Evolutionary conservation across 148 eudicot species (phyloP).

Genomic region (Arbutus unedo): DNA sequence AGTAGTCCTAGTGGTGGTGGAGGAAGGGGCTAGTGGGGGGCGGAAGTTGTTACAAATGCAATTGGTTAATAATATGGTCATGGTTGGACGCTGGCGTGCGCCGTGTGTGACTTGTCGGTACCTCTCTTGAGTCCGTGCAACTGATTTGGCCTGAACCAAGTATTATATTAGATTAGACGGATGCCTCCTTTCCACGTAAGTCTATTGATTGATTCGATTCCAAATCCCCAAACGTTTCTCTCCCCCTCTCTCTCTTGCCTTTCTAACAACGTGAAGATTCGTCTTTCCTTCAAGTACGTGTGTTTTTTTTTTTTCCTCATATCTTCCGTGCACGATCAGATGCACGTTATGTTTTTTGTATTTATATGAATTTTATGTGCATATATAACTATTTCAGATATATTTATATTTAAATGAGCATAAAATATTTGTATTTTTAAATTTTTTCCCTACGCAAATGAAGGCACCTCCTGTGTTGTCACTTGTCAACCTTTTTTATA

Average conservation of each 20-base stretch:
- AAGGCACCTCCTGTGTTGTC: no score
- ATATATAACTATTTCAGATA: no score
- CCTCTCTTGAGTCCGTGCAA: not conserved
- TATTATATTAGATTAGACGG: no score
- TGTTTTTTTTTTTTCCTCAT: not conserved
- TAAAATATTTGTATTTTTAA: no score
- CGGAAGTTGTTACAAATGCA: not conserved
- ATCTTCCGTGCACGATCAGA: not conserved
- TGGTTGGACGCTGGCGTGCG: slow-evolving; percentile 9
- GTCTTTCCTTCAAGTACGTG: no score
- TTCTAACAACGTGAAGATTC: no score
- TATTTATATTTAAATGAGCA: no score
- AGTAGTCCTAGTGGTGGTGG: not conserved
- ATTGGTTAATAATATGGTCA: not conserved
- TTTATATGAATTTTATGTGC: no score
- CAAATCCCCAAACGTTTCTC: not conserved
- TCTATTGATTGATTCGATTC: not conserved
- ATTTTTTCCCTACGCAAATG: no score
- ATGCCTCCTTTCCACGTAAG: not conserved
- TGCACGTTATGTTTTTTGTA: no score
- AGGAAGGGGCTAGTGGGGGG: not conserved
- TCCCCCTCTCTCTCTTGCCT: not conserved
- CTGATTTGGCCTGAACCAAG: not conserved
- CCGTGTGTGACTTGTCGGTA: slow-evolving; percentile 2
- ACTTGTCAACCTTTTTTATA: no score